Evolutionary conservation across 345 rosid genomes (phyloP), one percentile per base, ranked within the genome.

Genomic region (Clausena lansium): DNA sequence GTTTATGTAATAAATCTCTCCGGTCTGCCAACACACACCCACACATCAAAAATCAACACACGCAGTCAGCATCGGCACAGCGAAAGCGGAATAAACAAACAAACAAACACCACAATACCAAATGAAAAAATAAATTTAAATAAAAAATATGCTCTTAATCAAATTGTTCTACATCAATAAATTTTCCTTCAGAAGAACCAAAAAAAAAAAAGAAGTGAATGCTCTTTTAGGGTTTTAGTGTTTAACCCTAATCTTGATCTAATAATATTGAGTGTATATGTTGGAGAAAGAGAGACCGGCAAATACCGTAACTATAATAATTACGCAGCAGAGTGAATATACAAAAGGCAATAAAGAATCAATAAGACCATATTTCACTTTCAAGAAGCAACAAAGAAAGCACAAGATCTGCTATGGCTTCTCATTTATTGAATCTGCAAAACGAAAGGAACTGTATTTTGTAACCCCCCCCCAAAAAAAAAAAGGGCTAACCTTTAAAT

Each of bases 1-100:
- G 87, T 88, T 91, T 78, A 91, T 87, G 84, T 90, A 93, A 82
- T 93, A 93, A 45, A 95, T 71, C 82, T 93, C 99, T 80, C 98
- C 95, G 39, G 94, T 93, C 98, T 94, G 84, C 54, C 71, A 76
- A 33, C 59, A 27, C 59, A 66, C 50, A 47, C 39, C 57, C n/a
- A 52, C 57, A 45, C 50, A 41, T 41, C 4, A 41, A 11, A 41
- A 41, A 41, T 41, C 11, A 41, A 41, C 47, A 41, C 15, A 10
- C 15, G 47, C 47, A 13, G 50, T 45, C 50, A 45, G 22, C 57
- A 4, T 50, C 7, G 2, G 55, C 20, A 17, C 7, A 52, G 6
- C 55, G 20, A 17, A 50, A 14, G 55, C 55, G 7, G 55, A 50
- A 50, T 1, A 47, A 27, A 4, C 38, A 74, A 22, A 22, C 78